A percentile compares a stretch with the other conserved stretches of the same genome.
Evolutionary conservation across 2,329 filamentous ascomycete species (phyloP).

Genomic region (Fusarium sp.): DNA sequence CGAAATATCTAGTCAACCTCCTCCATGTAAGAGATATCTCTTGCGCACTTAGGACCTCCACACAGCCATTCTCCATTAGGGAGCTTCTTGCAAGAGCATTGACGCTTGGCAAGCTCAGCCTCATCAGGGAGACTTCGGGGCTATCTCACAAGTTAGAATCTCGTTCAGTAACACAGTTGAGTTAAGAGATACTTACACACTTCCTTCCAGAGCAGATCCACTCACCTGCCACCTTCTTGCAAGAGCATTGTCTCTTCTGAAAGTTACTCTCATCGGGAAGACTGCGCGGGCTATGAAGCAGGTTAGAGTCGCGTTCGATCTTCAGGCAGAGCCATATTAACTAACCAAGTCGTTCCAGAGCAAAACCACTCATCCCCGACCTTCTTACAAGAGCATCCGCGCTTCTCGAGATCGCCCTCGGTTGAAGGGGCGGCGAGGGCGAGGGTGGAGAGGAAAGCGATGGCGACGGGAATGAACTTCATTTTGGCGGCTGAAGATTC

Average conservation of each 20-base stretch:
- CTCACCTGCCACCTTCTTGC: neutral
- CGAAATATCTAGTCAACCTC: neutral
- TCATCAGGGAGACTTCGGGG: neutral
- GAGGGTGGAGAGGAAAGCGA: conserved; percentile 25
- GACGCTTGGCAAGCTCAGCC: neutral
- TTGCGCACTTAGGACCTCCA: no score
- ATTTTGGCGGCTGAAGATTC: neutral
- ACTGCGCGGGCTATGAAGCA: fast-evolving
- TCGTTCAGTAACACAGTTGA: no score
- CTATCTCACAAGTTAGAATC: neutral
- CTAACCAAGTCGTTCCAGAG: neutral
- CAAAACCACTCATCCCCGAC: conserved; percentile 13
- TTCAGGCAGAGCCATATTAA: no score
- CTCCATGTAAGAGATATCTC: neutral
- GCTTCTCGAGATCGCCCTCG: neutral
- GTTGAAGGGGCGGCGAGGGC: conserved; percentile 10
- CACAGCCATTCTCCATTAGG: neutral
- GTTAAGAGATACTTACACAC: neutral
- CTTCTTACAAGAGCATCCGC: conserved; percentile 15
- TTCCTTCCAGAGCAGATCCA: conserved; percentile 11
- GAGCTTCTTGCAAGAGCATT: conserved; percentile 13
- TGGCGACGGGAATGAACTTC: conserved; percentile 12
- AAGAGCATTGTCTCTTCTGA: conserved; percentile 8
- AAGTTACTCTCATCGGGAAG: no score
- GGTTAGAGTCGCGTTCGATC: no score